Evolutionary conservation across 192 early-diverging fungal genomes (phyloP).

Genomic region (Gonapodya sp.): DNA sequence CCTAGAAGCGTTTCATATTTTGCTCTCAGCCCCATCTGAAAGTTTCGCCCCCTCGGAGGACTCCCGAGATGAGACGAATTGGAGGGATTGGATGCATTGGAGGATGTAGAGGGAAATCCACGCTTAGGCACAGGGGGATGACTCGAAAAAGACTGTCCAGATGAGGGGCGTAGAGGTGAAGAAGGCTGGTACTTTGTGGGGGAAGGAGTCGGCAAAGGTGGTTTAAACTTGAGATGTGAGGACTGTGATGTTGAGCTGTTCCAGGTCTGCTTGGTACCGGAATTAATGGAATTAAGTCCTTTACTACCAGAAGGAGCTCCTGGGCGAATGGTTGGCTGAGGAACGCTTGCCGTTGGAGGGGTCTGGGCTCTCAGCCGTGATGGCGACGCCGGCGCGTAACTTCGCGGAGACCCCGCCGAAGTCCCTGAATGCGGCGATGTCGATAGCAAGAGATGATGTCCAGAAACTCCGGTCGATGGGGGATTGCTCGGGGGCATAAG

Average conservation of each 20-base stretch:
- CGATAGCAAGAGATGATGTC: not conserved
- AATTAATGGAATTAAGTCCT: not conserved
- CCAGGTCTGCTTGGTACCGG: not conserved
- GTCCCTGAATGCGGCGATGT: not conserved
- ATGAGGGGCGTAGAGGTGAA: not conserved
- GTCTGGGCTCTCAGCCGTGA: not conserved
- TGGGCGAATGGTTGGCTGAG: not conserved
- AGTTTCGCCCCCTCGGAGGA: not conserved
- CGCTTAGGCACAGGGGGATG: not conserved
- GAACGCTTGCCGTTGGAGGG: not conserved
- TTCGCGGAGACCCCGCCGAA: not conserved
- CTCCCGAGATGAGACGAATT: not conserved
- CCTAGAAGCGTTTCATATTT: slow-evolving; percentile 38
- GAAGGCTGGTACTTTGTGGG: not conserved
- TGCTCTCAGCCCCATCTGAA: slow-evolving; percentile 2
- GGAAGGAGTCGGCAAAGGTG: not conserved
- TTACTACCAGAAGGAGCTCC: not conserved
- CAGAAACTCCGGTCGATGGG: not conserved
- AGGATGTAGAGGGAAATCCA: not conserved
- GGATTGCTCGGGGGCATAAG: not conserved
- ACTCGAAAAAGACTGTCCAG: not conserved
- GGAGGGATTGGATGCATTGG: not conserved
- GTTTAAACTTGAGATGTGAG: not conserved
- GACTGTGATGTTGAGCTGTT: not conserved
- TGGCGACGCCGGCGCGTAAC: not conserved